These are phyloP conservation scores for Termitomyces sp. DNA, from an alignment of 768 basidiomycete genomes.

Conservation along the genomic window DNA sequence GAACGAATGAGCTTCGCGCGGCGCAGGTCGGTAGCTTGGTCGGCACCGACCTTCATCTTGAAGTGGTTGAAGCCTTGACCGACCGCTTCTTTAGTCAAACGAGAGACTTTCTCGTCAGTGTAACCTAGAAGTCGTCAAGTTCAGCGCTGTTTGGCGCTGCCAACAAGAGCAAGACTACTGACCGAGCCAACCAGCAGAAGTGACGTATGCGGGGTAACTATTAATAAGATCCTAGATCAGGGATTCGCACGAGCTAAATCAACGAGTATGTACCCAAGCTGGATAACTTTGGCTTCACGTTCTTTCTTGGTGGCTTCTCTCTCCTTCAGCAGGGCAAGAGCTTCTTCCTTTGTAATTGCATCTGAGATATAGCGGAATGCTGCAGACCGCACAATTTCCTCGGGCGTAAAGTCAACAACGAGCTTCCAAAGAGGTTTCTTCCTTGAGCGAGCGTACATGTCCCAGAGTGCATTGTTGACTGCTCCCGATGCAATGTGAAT, in stretches of 20 bases:
- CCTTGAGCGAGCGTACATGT: conserved; percentile 77
- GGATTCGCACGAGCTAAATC: neutral
- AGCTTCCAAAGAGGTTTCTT: conserved; percentile 93
- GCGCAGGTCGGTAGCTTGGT: conserved; percentile 76
- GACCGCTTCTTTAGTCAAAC: conserved; percentile 83
- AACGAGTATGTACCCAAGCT: conserved; percentile 46
- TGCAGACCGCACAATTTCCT: conserved; percentile 70
- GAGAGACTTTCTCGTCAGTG: conserved; percentile 85
- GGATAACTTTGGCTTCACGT: conserved; percentile 68
- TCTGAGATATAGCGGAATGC: conserved; percentile 92
- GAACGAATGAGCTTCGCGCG: conserved; percentile 87
- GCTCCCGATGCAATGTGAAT: conserved; percentile 87
- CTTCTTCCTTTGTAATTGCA: conserved; percentile 88
- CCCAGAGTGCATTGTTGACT: conserved; percentile 93
- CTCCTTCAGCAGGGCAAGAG: conserved; percentile 72
- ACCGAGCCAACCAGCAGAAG: conserved; percentile 91
- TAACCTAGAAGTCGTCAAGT: conserved; percentile 49
- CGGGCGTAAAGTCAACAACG: conserved; percentile 85
- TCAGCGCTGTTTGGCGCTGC: neutral
- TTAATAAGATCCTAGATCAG: conserved; percentile 17
- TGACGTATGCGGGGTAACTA: conserved; percentile 92
- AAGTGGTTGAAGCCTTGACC: conserved; percentile 93
- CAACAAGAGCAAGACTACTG: conserved; percentile 8
- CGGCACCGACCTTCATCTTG: conserved; percentile 97
- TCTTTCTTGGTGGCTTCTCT: conserved; percentile 74